These are phyloP conservation scores for Starmera amethionina DNA, from an alignment of 805 yeast genomes.

Conservation along the genomic window DNA sequence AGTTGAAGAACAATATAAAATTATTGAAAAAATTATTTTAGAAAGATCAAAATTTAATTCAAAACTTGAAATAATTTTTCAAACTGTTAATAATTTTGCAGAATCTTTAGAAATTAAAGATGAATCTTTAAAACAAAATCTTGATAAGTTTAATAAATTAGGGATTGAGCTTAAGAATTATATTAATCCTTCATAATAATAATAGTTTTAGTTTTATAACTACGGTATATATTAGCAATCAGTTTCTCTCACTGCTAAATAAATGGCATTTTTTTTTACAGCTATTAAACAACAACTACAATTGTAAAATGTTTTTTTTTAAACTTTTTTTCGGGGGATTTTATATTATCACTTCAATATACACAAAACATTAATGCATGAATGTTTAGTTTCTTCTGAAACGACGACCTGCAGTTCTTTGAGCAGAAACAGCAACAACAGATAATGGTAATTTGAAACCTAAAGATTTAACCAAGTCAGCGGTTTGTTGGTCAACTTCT, in stretches of 20 bases:
- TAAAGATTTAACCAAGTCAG: conserved; percentile 85
- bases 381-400: conserved; percentile 66
- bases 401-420: conserved; percentile 82
- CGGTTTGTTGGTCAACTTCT: conserved; percentile 95
- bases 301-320: too few species aligned
- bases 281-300: too few species aligned
- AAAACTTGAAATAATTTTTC: conserved; percentile 28
- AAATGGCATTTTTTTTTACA: conserved; percentile 1
- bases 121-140: conserved; percentile 22
- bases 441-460: conserved; percentile 86
- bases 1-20: conserved; percentile 21
- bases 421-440: conserved; percentile 80
- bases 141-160: conserved; percentile 27
- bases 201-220: not conserved
- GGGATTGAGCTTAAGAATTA: conserved; percentile 30
- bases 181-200: conserved; percentile 13
- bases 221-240: conserved; percentile 1
- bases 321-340: too few species aligned
- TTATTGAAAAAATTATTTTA: conserved; percentile 24
- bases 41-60: conserved; percentile 30
- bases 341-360: conserved; percentile 4
- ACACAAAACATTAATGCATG: conserved; percentile 9
- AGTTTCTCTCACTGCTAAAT: conserved; percentile 11
- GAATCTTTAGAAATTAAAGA: conserved; percentile 23
- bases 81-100: conserved; percentile 27